A percentile compares a stretch with the other conserved stretches of the same genome.
Evolutionary conservation across 306 rosid species (phyloP).

Genomic region (Acacia acuminata): DNA sequence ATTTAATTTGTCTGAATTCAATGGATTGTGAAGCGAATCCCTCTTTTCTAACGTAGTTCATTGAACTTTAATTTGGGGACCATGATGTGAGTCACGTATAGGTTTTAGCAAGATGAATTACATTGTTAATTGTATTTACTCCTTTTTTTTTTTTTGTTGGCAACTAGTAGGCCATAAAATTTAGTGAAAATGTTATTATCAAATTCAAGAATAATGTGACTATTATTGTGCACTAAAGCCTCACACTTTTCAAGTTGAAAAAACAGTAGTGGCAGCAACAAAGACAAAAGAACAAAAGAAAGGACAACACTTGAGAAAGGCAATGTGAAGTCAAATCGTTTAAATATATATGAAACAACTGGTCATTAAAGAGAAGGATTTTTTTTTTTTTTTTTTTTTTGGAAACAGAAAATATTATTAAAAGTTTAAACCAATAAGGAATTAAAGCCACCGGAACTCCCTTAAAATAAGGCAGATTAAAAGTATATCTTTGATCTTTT

Average conservation of each 20-base stretch:
- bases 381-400: too few relatives aligned
- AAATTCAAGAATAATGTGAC: neutral
- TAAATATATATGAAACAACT: neutral
- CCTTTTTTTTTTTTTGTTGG: neutral
- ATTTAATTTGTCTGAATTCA: neutral
- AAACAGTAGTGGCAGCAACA: neutral
- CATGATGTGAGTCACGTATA: neutral
- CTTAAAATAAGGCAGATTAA: neutral
- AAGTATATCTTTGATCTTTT: too few relatives aligned
- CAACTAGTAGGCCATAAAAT: neutral
- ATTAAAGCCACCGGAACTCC: neutral
- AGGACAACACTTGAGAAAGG: neutral
- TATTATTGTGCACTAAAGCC: neutral
- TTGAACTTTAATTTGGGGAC: neutral
- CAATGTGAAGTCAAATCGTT: neutral
- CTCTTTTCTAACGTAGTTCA: neutral
- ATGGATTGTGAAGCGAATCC: neutral
- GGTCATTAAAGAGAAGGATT: neutral
- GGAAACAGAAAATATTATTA: neutral
- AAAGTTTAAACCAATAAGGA: neutral
- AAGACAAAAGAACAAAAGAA: neutral
- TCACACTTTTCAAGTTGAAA: neutral
- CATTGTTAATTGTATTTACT: neutral
- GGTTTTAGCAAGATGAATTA: neutral
- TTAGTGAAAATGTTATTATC: neutral